These are phyloP conservation scores for Acacia crassicarpa DNA, from an alignment of 306 rosid species.

Conservation along the genomic window DNA sequence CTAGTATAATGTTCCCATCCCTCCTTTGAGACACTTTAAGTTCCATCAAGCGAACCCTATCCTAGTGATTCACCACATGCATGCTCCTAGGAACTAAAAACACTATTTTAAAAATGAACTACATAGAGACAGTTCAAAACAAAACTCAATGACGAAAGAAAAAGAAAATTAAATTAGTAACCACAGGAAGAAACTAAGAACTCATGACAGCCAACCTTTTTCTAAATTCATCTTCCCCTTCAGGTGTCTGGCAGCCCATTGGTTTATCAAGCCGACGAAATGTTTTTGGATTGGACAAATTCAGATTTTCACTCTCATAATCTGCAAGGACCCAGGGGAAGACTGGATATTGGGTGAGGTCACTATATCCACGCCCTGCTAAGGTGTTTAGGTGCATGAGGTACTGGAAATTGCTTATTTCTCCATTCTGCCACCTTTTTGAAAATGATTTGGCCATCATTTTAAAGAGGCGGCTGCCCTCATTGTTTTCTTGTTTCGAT, in stretches of 20 bases:
- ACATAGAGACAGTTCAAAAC: constrained; percentile 24
- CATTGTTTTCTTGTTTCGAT: constrained; percentile 86
- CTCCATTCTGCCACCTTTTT: constrained; percentile 98
- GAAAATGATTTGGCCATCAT: constrained; percentile 92
- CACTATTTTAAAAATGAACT: constrained; percentile 14
- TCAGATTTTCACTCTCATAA: constrained; percentile 87
- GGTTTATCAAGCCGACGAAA: constrained; percentile 89
- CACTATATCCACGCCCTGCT: constrained; percentile 99
- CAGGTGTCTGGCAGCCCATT: constrained; percentile 98
- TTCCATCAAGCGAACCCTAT: not conserved
- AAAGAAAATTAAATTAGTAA: not conserved
- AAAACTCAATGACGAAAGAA: constrained; percentile 19
- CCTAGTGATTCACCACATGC: not conserved
- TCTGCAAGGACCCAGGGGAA: constrained; percentile 99
- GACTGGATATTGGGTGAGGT: constrained; percentile 98
- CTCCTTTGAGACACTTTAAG: constrained; percentile 20
- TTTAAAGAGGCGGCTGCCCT: constrained; percentile 96
- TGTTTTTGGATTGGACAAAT: constrained; percentile 73
- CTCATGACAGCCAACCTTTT: constrained; percentile 62
- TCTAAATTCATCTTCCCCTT: constrained; percentile 96
- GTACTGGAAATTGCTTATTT: constrained; percentile 97
- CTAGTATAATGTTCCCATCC: not conserved
- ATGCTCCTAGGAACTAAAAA: not conserved
- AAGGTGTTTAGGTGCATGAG: constrained; percentile 99
- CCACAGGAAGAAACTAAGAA: constrained; percentile 2